A percentile compares a stretch with the other conserved stretches of the same genome.
Conservation (phyloP, 805 yeast genomes). For the Wickerhamomyces canadensis region DNA sequence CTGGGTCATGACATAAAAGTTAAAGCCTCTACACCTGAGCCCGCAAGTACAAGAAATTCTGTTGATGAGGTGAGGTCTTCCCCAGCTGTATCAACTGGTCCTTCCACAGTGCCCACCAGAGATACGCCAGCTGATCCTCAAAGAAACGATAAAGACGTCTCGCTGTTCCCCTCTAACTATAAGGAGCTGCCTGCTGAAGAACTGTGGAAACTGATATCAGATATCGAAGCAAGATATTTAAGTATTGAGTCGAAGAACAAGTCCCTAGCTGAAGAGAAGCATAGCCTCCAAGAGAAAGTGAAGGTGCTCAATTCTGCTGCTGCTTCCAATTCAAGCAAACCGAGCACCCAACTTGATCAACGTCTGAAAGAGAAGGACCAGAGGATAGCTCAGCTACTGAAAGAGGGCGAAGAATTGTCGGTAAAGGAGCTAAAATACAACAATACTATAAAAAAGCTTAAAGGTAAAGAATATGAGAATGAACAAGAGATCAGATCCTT, state of each 20-base stretch:
- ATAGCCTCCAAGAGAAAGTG: slow-evolving; percentile 18
- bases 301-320: slow-evolving; percentile 5
- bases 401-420: slow-evolving; percentile 72
- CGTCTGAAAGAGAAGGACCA: slow-evolving; percentile 39
- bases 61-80: background rate
- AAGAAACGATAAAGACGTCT: slow-evolving; percentile 1
- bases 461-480: slow-evolving; percentile 36
- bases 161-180: slow-evolving; percentile 10
- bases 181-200: slow-evolving; percentile 13
- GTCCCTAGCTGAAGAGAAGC: slow-evolving; percentile 17
- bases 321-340: background rate
- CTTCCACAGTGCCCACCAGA: background rate
- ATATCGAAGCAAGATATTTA: slow-evolving; percentile 11
- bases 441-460: slow-evolving; percentile 60
- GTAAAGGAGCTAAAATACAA: slow-evolving; percentile 64
- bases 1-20: background rate
- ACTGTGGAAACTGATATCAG: slow-evolving; percentile 9
- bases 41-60: background rate
- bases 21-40: background rate
- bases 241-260: slow-evolving; percentile 12
- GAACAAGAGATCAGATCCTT: slow-evolving; percentile 28
- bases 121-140: slow-evolving; percentile 6
- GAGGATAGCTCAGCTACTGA: slow-evolving; percentile 57
- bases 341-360: slow-evolving; percentile 22
- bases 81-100: background rate